phyloP scores from a whole-genome alignment of 2,329 filamentous ascomycete species.

The Xylaria sp. region DNA sequence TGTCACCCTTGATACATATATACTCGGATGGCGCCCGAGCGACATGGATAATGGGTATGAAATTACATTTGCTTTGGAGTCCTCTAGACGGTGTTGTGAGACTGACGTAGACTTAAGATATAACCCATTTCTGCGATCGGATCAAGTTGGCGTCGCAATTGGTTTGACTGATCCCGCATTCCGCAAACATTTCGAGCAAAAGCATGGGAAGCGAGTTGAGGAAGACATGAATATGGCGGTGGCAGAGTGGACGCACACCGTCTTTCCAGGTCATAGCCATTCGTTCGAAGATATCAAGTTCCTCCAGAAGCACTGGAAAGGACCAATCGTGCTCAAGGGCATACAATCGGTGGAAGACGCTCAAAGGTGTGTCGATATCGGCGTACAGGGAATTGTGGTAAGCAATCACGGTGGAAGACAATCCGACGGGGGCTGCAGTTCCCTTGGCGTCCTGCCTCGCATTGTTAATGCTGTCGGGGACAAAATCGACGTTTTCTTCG shows the following conservation, averaged over 20 bases:
- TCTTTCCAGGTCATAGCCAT: constrained; percentile 44
- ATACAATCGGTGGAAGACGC: constrained; percentile 49
- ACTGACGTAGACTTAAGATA: constrained; percentile 34
- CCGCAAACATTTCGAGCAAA: constrained; percentile 41
- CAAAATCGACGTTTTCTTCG: constrained; percentile 68
- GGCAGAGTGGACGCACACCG: constrained; percentile 43
- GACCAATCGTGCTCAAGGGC: constrained; percentile 49
- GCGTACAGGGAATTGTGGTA: constrained; percentile 57
- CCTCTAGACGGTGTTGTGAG: not conserved
- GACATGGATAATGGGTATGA: constrained; percentile 39
- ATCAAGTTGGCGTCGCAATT: constrained; percentile 46
- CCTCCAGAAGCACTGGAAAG: constrained; percentile 46
- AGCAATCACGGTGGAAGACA: constrained; percentile 69
- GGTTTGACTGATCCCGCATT: constrained; percentile 46
- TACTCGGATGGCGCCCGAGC: constrained; percentile 45
- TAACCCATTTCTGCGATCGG: constrained; percentile 44
- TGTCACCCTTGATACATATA: constrained; percentile 47
- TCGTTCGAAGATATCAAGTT: constrained; percentile 44
- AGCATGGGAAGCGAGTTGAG: constrained; percentile 41
- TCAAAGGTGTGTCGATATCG: constrained; percentile 34
- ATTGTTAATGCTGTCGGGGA: constrained; percentile 70
- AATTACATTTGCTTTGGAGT: not conserved
- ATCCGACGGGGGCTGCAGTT: constrained; percentile 64
- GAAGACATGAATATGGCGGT: constrained; percentile 41
- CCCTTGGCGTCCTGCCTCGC: constrained; percentile 66